phyloP scores from a whole-genome alignment of 306 rosid species.

The Sindora glabra region DNA sequence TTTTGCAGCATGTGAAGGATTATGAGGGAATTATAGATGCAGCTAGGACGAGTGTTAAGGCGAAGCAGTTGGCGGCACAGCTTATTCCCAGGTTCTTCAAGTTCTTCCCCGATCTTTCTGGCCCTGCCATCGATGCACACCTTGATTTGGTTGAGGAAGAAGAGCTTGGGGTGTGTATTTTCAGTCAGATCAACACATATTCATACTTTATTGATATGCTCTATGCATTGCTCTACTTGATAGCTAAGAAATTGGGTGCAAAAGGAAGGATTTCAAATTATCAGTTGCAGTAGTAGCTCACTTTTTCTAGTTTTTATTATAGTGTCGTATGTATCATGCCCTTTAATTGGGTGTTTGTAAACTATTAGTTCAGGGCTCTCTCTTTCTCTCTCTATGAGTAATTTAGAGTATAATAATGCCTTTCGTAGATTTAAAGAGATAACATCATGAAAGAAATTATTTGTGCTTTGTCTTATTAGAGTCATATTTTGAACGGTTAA shows the following conservation, averaged over 20 bases:
- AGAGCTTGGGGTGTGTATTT: conserved; percentile 86
- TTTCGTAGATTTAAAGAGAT: not conserved
- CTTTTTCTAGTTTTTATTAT: not conserved
- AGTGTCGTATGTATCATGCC: not conserved
- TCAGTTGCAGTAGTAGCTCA: not conserved
- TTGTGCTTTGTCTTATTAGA: not conserved
- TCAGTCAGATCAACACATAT: too few relatives aligned
- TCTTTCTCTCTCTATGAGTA: not conserved
- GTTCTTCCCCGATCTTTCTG: conserved; percentile 48
- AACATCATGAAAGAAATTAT: not conserved
- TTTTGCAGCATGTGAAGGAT: conserved; percentile 56
- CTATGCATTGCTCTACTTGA: not conserved
- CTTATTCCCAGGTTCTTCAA: conserved; percentile 91
- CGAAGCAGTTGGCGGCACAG: conserved; percentile 94
- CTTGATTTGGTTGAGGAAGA: conserved; percentile 91
- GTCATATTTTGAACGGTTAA: not conserved
- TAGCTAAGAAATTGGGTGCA: too few relatives aligned
- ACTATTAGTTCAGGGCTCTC: too few relatives aligned
- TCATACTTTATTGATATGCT: too few relatives aligned
- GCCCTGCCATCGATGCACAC: conserved; percentile 59
- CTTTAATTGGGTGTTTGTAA: too few relatives aligned
- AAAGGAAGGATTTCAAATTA: too few relatives aligned
- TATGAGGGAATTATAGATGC: conserved; percentile 85
- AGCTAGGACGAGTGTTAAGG: conserved; percentile 77
- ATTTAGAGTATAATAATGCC: not conserved